Base-by-base conservation (phyloP, 2,329 filamentous ascomycete species). In the Ophiostoma populinum region DNA sequence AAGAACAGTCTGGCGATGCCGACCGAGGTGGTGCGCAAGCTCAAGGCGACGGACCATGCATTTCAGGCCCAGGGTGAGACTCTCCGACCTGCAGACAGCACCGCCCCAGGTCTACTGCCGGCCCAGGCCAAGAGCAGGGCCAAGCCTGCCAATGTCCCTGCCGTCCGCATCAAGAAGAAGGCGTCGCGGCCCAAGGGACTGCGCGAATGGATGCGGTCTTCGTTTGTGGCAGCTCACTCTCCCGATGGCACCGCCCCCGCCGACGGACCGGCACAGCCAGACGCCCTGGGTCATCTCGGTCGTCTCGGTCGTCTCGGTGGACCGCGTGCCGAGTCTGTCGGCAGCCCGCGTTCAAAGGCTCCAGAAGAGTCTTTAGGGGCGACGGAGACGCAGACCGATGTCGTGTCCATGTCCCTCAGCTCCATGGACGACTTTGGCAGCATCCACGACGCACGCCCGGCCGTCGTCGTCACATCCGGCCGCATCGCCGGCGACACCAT, bases 401-500 rank as follows among this genome's bases (percentile, higher is more conserved):
- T n/a, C n/a, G n/a, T n/a, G n/a, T n/a, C 21, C 21, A 22, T 22
- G 2, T 45, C 43, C 2, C 21, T 42, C 6, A 36, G 31, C 4
- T 44, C 35, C 18, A 25, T 41, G 15, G 43, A 42, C 7, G 43
- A 46, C 7, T 46, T 46, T 8, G 34, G 42, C 22, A 48, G 42
- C 28, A 43, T 51, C 4, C 43, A 49, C 15, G 41, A 50, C 20
- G 48, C 48, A 8, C 41, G 31, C 7, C 31, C 37, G 18, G 43
- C 43, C 3, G 41, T 36, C n/a, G 24, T 42, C 12, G 28, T 46
- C 13, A 24, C 26, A 6, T 15, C 26, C 6, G 34, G 32, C 16
- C 38, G 25, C 12, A 17, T 30, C 3, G 16, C 30, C 8, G 36
- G 5, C 8, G n/a, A n/a, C n/a, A n/a, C n/a, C n/a, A n/a, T n/a